phyloP scores from a whole-genome alignment of 768 basidiomycete species.

The Suillus lakei region DNA sequence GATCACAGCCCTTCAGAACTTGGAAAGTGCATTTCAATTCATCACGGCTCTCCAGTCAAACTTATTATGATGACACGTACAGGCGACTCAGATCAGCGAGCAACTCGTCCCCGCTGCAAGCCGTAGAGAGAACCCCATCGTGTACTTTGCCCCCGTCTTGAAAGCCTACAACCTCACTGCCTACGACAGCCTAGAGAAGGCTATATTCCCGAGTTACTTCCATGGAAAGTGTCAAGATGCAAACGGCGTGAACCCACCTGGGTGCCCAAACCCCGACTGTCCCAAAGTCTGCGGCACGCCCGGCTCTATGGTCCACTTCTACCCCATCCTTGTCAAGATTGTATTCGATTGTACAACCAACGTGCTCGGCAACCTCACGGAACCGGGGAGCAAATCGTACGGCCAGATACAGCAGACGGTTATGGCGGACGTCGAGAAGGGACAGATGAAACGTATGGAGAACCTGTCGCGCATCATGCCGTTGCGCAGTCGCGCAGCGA shows the following conservation, averaged over 20 bases:
- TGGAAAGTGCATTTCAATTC: conserved; percentile 44
- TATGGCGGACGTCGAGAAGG: conserved; percentile 37
- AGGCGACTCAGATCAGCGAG: conserved; percentile 43
- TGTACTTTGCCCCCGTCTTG: conserved; percentile 52
- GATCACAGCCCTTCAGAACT: conserved; percentile 37
- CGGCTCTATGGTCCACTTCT: conserved; percentile 79
- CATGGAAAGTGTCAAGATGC: conserved; percentile 72
- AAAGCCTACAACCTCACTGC: conserved; percentile 49
- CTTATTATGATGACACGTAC: background rate
- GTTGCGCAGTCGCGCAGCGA: conserved; percentile 7
- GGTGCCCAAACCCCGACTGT: conserved; percentile 83
- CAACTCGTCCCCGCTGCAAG: conserved; percentile 34
- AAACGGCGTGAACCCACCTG: conserved; percentile 60
- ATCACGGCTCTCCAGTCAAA: conserved; percentile 8
- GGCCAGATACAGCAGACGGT: conserved; percentile 47
- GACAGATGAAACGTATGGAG: conserved; percentile 14
- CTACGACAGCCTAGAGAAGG: conserved; percentile 49
- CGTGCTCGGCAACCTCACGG: conserved; percentile 39
- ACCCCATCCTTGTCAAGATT: conserved; percentile 49
- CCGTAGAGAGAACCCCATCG: conserved; percentile 28
- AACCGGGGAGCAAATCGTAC: conserved; percentile 47
- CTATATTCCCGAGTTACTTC: conserved; percentile 74
- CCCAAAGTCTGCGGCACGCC: conserved; percentile 81
- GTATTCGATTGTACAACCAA: conserved; percentile 48
- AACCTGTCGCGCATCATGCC: conserved; percentile 12